Evolutionary conservation across 345 rosid species (phyloP).

Genomic region (Gossypium bickii): DNA sequence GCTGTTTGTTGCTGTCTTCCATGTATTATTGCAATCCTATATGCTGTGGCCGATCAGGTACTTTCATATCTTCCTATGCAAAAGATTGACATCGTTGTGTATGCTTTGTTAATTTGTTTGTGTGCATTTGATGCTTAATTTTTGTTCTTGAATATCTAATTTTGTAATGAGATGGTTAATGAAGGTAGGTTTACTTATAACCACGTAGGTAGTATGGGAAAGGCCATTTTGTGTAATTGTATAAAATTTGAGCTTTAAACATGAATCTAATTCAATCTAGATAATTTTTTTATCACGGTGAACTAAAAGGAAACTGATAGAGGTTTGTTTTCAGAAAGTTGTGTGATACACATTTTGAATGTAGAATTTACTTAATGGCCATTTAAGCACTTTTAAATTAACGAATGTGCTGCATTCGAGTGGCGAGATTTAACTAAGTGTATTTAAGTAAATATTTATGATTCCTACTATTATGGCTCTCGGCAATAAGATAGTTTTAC

Average conservation of each 20-base stretch:
- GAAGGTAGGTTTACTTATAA: neutral
- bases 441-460: neutral
- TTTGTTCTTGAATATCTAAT: neutral
- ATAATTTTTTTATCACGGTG: neutral
- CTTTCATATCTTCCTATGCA: constrained; percentile 11
- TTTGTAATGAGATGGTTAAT: neutral
- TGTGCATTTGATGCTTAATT: neutral
- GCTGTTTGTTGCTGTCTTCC: constrained; percentile 99
- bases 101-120: neutral
- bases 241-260: neutral
- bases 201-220: neutral
- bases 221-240: neutral
- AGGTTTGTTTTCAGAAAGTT: neutral
- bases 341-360: neutral
- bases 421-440: neutral
- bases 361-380: neutral
- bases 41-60: constrained; percentile 94
- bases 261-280: neutral
- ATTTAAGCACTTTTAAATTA: neutral
- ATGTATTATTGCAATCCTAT: constrained; percentile 85
- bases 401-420: neutral
- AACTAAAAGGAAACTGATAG: neutral
- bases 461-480: neutral
- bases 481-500: neutral
- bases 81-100: neutral